Evolutionary conservation across 192 early-diverging fungal genomes (phyloP), one percentile per base, ranked within the genome.

Genomic region (Chytriomyces sp.): DNA sequence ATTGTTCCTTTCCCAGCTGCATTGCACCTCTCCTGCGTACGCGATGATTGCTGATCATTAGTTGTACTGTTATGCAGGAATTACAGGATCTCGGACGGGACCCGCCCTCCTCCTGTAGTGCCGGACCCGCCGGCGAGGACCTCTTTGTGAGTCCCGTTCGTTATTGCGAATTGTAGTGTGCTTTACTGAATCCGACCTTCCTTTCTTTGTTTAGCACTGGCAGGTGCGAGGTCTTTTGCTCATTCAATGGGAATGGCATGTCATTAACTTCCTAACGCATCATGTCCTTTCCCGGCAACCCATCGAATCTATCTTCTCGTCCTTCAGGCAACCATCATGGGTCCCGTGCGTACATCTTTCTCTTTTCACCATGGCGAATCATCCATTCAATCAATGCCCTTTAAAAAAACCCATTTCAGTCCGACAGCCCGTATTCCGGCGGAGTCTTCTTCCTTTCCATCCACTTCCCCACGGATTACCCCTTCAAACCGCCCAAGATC

Each of bases 361-460:
- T 65, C n/a, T n/a, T 19, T 17, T 39, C 5, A 6, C 54, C 22
- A n/a, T n/a, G n/a, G n/a, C n/a, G n/a, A n/a, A n/a, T n/a, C n/a
- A n/a, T n/a, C n/a, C n/a, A n/a, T n/a, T n/a, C n/a, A n/a, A n/a
- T n/a, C n/a, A n/a, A n/a, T n/a, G n/a, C n/a, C n/a, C n/a, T n/a
- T n/a, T n/a, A n/a, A n/a, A n/a, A n/a, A n/a, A n/a, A n/a, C n/a
- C n/a, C n/a, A n/a, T n/a, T n/a, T n/a, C 84, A 96, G 93, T 62
- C 79, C 40, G 94, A 96, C 77, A 93, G 92, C 76, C 97, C 97
- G 68, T 99, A 95, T 76, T 68, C 85, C 69, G 92, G 91, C 56
- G 97, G 97, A 71, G 93, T 99, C 36, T 99, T 96, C 86, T 97
- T 98, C 88, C 86, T 99, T 68, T 85, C 91, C 32, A 99, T 99